These are phyloP conservation scores for Blastobotrys arbuscula DNA, from an alignment of 1,139 yeast species.

Conservation along the genomic window DNA sequence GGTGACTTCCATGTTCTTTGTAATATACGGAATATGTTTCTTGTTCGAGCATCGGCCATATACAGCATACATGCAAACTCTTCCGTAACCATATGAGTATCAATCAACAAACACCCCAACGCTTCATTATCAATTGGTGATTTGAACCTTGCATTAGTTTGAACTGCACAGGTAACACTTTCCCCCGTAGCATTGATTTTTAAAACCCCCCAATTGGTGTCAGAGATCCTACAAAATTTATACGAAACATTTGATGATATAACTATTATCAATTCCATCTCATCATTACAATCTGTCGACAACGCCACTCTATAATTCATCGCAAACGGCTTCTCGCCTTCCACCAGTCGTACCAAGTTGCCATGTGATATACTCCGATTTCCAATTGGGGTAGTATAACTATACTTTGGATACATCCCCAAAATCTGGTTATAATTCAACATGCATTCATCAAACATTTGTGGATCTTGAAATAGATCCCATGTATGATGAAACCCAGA, in stretches of 20 bases:
- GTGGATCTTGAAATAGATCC: not conserved
- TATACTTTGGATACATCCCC: not conserved
- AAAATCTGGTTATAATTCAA: not conserved
- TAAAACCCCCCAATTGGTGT: too few species aligned
- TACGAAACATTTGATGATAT: too few species aligned
- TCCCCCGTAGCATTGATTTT: too few species aligned
- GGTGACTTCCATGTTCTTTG: not conserved
- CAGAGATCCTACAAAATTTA: too few species aligned
- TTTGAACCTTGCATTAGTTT: not conserved
- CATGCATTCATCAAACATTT: not conserved
- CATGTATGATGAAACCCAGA: not conserved
- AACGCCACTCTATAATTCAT: not conserved
- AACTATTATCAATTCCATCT: not conserved
- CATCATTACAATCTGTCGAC: not conserved
- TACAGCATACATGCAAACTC: conserved; percentile 2
- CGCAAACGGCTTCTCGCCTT: not conserved
- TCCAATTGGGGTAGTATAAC: not conserved
- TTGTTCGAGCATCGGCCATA: not conserved
- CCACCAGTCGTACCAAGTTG: not conserved
- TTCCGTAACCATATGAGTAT: not conserved
- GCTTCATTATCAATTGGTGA: not conserved
- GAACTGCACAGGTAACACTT: not conserved
- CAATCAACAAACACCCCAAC: not conserved
- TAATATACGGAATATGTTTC: not conserved
- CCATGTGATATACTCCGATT: not conserved